phyloP scores from a whole-genome alignment of 129 eudicot species.

The Calendula officinalis region DNA sequence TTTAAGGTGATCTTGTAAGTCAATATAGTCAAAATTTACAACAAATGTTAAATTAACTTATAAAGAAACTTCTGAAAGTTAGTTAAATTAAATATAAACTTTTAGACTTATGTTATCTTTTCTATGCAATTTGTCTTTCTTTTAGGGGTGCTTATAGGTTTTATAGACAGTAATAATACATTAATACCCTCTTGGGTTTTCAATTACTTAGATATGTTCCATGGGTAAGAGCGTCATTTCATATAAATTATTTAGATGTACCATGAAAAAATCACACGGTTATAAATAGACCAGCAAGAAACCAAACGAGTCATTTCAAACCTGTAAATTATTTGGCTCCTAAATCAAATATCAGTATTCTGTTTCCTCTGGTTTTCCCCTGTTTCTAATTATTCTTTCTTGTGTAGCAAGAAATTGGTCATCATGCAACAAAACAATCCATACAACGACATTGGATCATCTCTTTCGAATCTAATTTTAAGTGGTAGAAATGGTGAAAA shows the following conservation, averaged over 20 bases:
- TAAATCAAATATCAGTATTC: conserved; percentile 38
- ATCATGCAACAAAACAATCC: conserved; percentile 43
- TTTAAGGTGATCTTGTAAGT: background rate
- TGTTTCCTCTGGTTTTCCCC: conserved; percentile 36
- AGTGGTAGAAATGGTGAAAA: conserved; percentile 42
- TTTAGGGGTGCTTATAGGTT: no score
- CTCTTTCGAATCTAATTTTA: conserved; percentile 70
- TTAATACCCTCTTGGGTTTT: background rate
- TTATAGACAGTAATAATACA: background rate
- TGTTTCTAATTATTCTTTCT: conserved; percentile 20
- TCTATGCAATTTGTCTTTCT: background rate
- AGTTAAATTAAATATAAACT: no score
- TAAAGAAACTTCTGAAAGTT: no score
- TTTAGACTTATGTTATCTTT: no score
- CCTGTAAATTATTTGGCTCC: conserved; percentile 25
- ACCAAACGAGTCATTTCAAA: conserved; percentile 24
- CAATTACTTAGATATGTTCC: background rate
- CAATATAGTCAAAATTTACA: no score
- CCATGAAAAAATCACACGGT: conserved; percentile 20
- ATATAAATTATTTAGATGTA: conserved; percentile 1
- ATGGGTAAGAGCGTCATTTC: conserved; percentile 28
- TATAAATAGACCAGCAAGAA: conserved; percentile 50
- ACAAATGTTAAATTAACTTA: no score
- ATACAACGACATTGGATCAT: conserved; percentile 41
- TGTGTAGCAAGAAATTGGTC: conserved; percentile 26